Evolutionary conservation across 2,329 filamentous ascomycete species (phyloP), one percentile per base, ranked within the genome.

Genomic region (Arthrobotrys musiformis): DNA sequence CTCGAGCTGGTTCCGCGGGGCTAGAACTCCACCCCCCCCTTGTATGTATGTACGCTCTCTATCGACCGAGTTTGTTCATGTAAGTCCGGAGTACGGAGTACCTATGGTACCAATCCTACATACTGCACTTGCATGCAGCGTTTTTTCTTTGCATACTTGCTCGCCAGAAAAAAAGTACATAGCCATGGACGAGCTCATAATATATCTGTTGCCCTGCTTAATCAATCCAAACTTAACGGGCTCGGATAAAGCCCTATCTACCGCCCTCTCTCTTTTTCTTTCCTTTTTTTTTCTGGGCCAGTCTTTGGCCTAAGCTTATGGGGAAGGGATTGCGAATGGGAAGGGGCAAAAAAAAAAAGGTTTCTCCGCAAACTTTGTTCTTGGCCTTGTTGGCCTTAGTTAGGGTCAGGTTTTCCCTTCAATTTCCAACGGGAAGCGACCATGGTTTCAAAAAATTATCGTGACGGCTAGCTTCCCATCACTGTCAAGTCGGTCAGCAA

Each of bases 371-470:
- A n/a, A 4, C 52, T 40, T 58, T 33, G 33, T 58, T 58, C 33
- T n/a, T n/a, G n/a, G n/a, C n/a, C n/a, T n/a, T n/a, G n/a, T n/a
- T n/a, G n/a, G n/a, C n/a, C n/a, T n/a, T n/a, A n/a, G n/a, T n/a
- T n/a, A n/a, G n/a, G n/a, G n/a, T n/a, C n/a, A n/a, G n/a, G n/a
- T n/a, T n/a, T n/a, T n/a, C n/a, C n/a, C n/a, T n/a, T n/a, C n/a
- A n/a, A 58, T 58, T 40, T 40, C 30, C 17, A 58, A 58, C 66
- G 66, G 54, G 66, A 69, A 50, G 40, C 42, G 52, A 70, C 66
- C 66, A 48, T 70, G 66, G 66, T 70, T 61, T 50, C 54, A 62
- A 70, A 26, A 70, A 42, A 19, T 69, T 68, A 68, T 40, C 24
- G 30, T 46, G 15, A 28, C 50, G 7, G 13, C 48, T 54, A 56